These are phyloP conservation scores for Scutellaria baicalensis DNA, from an alignment of 257 asterid species.

Conservation along the genomic window DNA sequence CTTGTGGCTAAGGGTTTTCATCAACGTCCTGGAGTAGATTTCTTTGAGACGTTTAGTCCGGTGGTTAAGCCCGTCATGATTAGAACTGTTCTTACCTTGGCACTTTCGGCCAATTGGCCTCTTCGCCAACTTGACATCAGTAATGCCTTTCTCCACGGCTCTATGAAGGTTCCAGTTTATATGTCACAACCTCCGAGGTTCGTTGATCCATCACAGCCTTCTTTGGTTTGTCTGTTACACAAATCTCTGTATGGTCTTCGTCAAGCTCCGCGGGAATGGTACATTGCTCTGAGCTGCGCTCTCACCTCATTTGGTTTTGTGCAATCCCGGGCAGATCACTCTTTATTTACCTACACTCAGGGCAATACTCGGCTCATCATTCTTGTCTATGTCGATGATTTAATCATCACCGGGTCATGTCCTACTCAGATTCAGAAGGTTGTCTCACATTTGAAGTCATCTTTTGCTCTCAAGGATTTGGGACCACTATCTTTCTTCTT, in stretches of 20 bases:
- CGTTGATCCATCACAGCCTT: neutral
- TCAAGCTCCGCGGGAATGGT: neutral
- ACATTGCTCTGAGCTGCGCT: neutral
- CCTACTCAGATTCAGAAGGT: neutral
- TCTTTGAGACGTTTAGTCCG: neutral
- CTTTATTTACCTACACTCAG: too few species aligned
- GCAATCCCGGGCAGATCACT: neutral
- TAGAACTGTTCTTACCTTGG: neutral
- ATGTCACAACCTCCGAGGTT: neutral
- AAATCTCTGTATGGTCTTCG: neutral
- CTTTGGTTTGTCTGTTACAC: accelerated
- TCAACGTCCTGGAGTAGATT: neutral
- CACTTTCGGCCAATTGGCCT: neutral
- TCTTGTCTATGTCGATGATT: neutral
- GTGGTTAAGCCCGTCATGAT: neutral
- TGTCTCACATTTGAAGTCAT: neutral
- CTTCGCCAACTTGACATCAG: neutral
- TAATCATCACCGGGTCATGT: neutral
- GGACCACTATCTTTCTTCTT: too few species aligned
- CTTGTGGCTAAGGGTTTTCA: neutral
- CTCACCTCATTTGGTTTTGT: neutral
- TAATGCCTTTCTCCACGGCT: neutral
- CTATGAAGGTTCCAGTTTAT: neutral
- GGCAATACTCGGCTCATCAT: too few species aligned
- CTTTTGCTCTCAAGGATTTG: neutral